Conservation (phyloP, 2,329 filamentous ascomycete species). For the Rugonectria rugulosa region DNA sequence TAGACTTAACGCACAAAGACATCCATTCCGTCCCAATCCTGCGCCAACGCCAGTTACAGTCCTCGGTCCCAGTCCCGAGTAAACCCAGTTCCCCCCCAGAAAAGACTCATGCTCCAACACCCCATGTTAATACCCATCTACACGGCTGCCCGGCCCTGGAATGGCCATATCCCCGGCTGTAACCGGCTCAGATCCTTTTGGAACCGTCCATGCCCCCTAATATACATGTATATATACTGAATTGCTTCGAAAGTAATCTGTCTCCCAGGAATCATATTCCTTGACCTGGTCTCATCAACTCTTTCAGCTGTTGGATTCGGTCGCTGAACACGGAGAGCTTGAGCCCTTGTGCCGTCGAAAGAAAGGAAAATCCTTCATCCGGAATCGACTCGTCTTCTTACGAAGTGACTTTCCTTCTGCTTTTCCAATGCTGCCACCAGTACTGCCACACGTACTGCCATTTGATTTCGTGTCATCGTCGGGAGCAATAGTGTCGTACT, state of each 20-base stretch:
- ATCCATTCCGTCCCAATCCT: slow-evolving; percentile 33
- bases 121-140: slow-evolving; percentile 24
- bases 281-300: slow-evolving; percentile 15
- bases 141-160: slow-evolving; percentile 6
- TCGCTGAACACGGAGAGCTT: slow-evolving; percentile 42
- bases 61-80: slow-evolving; percentile 28
- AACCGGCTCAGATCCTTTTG: slow-evolving; percentile 1
- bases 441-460: slow-evolving; percentile 30
- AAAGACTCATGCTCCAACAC: slow-evolving; percentile 24
- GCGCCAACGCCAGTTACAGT: slow-evolving; percentile 38
- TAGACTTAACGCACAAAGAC: slow-evolving; percentile 37
- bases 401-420: slow-evolving; percentile 60
- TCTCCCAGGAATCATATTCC: slow-evolving; percentile 14
- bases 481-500: slow-evolving; percentile 32
- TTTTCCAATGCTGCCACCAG: slow-evolving; percentile 54
- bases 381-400: slow-evolving; percentile 70
- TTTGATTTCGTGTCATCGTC: slow-evolving; percentile 45
- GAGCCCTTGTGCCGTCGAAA: slow-evolving; percentile 61
- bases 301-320: slow-evolving; percentile 45
- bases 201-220: slow-evolving; percentile 26
- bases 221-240: slow-evolving; percentile 36
- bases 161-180: background rate
- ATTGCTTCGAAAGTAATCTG: slow-evolving; percentile 22
- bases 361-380: slow-evolving; percentile 67
- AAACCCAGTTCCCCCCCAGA: slow-evolving; percentile 21